Evolutionary conservation across 2,329 filamentous ascomycete genomes (phyloP).

Genomic region (Penicillium brevicompactum): DNA sequence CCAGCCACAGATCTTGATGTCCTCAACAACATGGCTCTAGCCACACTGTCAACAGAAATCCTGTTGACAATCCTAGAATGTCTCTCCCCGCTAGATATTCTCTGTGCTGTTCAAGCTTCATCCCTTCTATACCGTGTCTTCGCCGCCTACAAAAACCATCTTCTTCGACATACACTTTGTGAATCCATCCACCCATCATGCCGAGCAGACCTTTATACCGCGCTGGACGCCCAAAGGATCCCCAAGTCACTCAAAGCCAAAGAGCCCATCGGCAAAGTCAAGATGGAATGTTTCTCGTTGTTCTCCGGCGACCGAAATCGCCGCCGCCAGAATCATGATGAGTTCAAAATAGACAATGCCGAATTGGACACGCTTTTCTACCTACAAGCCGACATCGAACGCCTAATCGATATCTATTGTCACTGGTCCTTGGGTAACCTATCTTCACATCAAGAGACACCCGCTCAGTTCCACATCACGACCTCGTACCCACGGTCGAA

Average conservation of each 20-base stretch:
- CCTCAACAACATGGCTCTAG: neutral
- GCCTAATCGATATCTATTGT: slow-evolving; percentile 1
- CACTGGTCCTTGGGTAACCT: neutral
- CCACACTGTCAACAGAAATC: neutral
- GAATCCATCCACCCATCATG: slow-evolving; percentile 1
- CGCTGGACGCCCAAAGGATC: neutral
- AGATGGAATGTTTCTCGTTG: neutral
- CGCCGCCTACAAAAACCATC: slow-evolving; percentile 1
- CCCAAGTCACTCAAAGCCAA: neutral
- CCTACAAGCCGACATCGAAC: neutral
- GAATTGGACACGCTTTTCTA: neutral
- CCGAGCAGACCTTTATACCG: neutral
- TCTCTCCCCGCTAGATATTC: neutral
- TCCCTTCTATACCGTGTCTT: neutral
- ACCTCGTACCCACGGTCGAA: neutral
- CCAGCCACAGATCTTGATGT: neutral
- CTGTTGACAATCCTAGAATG: neutral
- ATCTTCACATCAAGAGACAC: neutral
- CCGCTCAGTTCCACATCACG: neutral
- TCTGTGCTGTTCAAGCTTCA: neutral
- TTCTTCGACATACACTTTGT: neutral
- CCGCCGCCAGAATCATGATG: neutral
- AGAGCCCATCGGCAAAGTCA: neutral
- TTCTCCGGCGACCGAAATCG: neutral
- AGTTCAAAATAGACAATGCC: neutral